Base-by-base conservation (phyloP, 2,329 filamentous ascomycete genomes). In the Neobulgaria alba region DNA sequence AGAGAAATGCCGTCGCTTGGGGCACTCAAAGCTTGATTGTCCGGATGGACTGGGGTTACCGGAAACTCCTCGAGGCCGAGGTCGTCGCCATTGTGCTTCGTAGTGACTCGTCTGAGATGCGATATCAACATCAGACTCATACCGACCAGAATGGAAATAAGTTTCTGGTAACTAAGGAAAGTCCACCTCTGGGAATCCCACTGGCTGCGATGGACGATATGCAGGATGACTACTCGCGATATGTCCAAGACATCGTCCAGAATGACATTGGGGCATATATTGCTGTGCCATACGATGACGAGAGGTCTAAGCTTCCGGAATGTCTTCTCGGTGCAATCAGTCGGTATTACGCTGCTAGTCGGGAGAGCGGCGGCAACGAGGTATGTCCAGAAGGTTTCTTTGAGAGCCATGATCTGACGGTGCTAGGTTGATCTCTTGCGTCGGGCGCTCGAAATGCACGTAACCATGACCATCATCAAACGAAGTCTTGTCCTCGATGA, bases 401-500 rank as follows among this genome's bases (percentile, higher is more conserved):
- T n/a, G n/a, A n/a, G n/a, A n/a, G n/a, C n/a, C n/a, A n/a, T n/a
- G n/a, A 8, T 26, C 10, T 41, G 2, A 21, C 15, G 23, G 7
- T 26, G 18, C 9, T 20, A 59, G 55, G 54, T 46, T 18, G 49
- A 52, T 20, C 36, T 57, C 26, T 49, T 59, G 17, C 52, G 55
- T 9, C 44, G 48, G 36, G 57, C 53, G 14, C 16, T 59, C 17
- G 57, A 58, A 40, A 53, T 58, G 30, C 57, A 59, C 35, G 50
- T 58, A 15, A 55, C 49, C 5, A 42, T 43, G 10, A 45, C 51
- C 5, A 57, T 59, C 12, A 49, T 59, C 19, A 55, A 56, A 40
- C 44, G 52, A 44, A 59, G 51, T 39, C 51, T 59, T 19, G 37
- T 50, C 12, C 52, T 59, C 36, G 55, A 59, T 16, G 33, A 38